These are phyloP conservation scores for Geotrichum cucujoidarum DNA, from an alignment of 1,139 yeast species.

Conservation along the genomic window DNA sequence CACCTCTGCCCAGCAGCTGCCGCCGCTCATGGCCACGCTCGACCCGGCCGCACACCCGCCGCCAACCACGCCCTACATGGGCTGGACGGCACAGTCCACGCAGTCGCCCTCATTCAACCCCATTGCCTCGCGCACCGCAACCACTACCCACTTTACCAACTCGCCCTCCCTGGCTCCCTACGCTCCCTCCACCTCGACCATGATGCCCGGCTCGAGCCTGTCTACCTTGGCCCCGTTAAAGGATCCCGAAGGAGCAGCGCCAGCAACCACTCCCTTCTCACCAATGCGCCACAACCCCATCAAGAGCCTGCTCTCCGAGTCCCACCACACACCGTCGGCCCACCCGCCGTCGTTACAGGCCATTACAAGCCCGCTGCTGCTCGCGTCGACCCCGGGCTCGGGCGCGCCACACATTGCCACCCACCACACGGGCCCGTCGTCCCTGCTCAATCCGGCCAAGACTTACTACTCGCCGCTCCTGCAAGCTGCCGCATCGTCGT, in stretches of 20 bases:
- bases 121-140: not conserved
- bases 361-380: conserved; percentile 21
- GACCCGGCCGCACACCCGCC: not conserved
- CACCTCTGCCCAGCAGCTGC: conserved; percentile 4
- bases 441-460: conserved; percentile 4
- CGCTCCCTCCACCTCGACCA: not conserved
- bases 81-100: too few relatives aligned
- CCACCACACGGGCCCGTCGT: not conserved
- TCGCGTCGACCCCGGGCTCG: conserved; percentile 14
- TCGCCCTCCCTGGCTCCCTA: conserved; percentile 5
- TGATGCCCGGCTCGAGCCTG: not conserved
- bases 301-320: conserved; percentile 3
- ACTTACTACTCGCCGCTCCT: not conserved
- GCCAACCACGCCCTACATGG: conserved; percentile 5
- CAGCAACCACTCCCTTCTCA: conserved; percentile 3
- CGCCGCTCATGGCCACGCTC: conserved; percentile 5
- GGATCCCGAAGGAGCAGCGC: not conserved
- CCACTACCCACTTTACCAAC: conserved; percentile 1
- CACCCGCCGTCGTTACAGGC: conserved; percentile 12
- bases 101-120: conserved; percentile 13
- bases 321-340: conserved; percentile 5
- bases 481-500: not conserved
- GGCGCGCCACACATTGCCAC: not conserved
- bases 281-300: conserved; percentile 11
- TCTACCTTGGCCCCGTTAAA: not conserved